These are phyloP conservation scores for Backusella tarrabulga DNA, from an alignment of 192 early-diverging fungal genomes.

Conservation along the genomic window DNA sequence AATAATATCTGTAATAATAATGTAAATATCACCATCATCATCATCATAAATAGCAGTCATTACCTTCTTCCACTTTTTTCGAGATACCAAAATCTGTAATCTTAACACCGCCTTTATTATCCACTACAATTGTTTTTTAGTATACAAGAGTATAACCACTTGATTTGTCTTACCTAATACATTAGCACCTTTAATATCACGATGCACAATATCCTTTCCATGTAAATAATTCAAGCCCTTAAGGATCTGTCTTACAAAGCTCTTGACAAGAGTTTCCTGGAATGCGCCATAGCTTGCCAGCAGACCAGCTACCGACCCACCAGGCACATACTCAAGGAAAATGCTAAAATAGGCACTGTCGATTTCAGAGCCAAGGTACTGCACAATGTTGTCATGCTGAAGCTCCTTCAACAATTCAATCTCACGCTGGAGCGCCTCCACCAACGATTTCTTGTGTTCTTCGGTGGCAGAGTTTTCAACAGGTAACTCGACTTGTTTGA, in stretches of 20 bases:
- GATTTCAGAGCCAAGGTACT: constrained; percentile 87
- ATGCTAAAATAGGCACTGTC: constrained; percentile 80
- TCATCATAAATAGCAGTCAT: constrained; percentile 17
- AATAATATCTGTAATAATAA: constrained; percentile 18
- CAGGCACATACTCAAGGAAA: constrained; percentile 97
- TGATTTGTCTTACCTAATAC: constrained; percentile 54
- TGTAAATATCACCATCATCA: background rate
- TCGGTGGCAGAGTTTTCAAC: constrained; percentile 66
- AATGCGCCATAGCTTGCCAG: constrained; percentile 87
- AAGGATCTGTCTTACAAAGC: constrained; percentile 88
- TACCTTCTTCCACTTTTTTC: constrained; percentile 85
- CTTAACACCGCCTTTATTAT: constrained; percentile 91
- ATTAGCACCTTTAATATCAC: constrained; percentile 98
- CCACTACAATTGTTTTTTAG: constrained; percentile 48
- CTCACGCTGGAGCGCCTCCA: constrained; percentile 86
- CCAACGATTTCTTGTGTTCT: constrained; percentile 74
- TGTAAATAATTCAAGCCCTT: constrained; percentile 95
- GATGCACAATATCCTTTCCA: constrained; percentile 91
- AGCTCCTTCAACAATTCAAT: constrained; percentile 90
- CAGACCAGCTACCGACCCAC: constrained; percentile 88
- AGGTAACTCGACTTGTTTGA: constrained; percentile 92
- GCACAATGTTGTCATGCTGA: constrained; percentile 94
- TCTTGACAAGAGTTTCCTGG: constrained; percentile 78
- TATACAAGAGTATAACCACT: background rate
- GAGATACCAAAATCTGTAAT: constrained; percentile 99